Evolutionary conservation across 2,329 filamentous ascomycete species (phyloP).

Genomic region (Penicillium capsulatum): DNA sequence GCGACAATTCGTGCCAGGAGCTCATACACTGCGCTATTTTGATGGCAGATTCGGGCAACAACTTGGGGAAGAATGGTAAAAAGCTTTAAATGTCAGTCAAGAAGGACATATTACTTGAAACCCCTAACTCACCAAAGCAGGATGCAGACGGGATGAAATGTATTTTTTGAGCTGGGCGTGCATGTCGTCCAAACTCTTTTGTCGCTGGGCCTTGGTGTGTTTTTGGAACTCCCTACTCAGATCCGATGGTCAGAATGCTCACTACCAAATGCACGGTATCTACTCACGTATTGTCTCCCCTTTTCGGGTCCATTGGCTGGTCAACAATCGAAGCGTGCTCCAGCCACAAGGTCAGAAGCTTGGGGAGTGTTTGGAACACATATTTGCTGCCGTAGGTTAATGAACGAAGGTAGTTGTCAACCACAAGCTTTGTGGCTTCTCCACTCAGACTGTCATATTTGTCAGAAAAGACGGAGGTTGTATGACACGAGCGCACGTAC

Average conservation of each 20-base stretch:
- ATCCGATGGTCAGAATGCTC: not conserved
- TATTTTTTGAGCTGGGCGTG: constrained; percentile 78
- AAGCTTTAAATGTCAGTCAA: constrained; percentile 34
- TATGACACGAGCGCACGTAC: constrained; percentile 26
- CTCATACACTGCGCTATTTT: constrained; percentile 71
- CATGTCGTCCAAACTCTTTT: constrained; percentile 63
- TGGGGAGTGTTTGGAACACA: constrained; percentile 87
- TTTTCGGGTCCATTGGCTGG: constrained; percentile 52
- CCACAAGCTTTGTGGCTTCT: constrained; percentile 79
- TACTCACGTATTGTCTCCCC: constrained; percentile 45
- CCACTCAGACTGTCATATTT: constrained; percentile 58
- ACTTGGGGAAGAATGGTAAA: constrained; percentile 77
- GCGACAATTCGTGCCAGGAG: constrained; percentile 74
- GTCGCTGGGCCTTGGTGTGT: constrained; percentile 50
- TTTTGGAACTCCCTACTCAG: constrained; percentile 42
- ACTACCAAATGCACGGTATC: not conserved
- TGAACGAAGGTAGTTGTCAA: constrained; percentile 88
- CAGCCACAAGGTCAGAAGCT: constrained; percentile 88
- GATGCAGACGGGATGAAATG: constrained; percentile 49
- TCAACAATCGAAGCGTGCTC: constrained; percentile 77
- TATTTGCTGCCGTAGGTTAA: constrained; percentile 90
- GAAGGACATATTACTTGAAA: not conserved
- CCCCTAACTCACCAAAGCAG: constrained; percentile 38
- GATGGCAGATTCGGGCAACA: constrained; percentile 90
- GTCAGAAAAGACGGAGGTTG: constrained; percentile 13